Conservation (phyloP, 78 protist genomes). For the Dictyostelium discoideum region dicty_2.7 NC_007091.3:2908001-2908500, state of each 20-base stretch:
- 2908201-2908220: background rate
- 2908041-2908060: background rate
- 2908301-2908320: background rate
- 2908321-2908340: too few relatives aligned
- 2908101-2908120: background rate
- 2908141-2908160: background rate
- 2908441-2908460: background rate
- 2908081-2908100: background rate
- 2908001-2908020: background rate
- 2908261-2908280: background rate
- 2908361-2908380: too few relatives aligned
- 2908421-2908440: background rate
- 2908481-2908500: background rate
- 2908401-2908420: background rate
- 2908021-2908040: background rate
- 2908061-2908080: background rate
- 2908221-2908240: background rate
- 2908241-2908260: background rate
- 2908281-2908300: background rate
- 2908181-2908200: background rate
- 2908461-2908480: background rate
- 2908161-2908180: too few relatives aligned
- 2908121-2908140: background rate
- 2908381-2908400: too few relatives aligned
- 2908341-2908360: too few relatives aligned